These are phyloP conservation scores for Amaranthus cruentus DNA, from an alignment of 148 eudicot genomes.

Conservation along the genomic window DNA sequence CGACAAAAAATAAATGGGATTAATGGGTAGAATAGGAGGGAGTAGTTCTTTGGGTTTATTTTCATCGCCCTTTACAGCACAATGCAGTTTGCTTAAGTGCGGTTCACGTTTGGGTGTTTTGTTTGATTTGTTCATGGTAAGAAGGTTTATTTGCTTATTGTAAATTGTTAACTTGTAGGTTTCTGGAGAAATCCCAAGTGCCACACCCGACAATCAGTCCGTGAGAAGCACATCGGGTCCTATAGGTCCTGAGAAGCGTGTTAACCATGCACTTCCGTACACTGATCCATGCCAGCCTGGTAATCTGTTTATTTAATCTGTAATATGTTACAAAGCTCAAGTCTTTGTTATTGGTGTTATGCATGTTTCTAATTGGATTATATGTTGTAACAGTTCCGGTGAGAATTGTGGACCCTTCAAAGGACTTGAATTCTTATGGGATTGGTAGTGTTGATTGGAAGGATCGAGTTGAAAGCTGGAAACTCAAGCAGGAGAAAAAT, in stretches of 20 bases:
- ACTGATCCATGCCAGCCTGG: conserved; percentile 94
- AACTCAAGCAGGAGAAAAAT: conserved; percentile 90
- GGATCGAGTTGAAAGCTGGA: conserved; percentile 98
- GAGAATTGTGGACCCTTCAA: conserved; percentile 93
- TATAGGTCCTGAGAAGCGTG: conserved; percentile 74
- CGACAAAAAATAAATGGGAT: no score
- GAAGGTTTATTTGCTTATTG: conserved; percentile 2
- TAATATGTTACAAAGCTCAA: neutral
- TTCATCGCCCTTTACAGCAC: no score
- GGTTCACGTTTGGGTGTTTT: neutral
- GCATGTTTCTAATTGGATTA: conserved; percentile 12
- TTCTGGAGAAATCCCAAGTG: conserved; percentile 87
- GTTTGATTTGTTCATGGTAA: neutral
- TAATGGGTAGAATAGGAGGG: no score
- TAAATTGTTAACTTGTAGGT: conserved; percentile 35
- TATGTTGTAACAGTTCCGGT: conserved; percentile 67
- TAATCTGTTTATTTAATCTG: conserved; percentile 18
- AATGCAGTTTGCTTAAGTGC: no score
- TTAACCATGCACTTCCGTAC: conserved; percentile 63
- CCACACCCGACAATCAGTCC: conserved; percentile 76
- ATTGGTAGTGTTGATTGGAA: conserved; percentile 97
- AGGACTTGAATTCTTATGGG: conserved; percentile 91
- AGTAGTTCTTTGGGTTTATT: no score
- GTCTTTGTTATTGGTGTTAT: conserved; percentile 4
- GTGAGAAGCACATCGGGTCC: conserved; percentile 94